Evolutionary conservation across 2,329 filamentous ascomycete genomes (phyloP), one percentile per base, ranked within the genome.

Genomic region (Alternaria sp.): DNA sequence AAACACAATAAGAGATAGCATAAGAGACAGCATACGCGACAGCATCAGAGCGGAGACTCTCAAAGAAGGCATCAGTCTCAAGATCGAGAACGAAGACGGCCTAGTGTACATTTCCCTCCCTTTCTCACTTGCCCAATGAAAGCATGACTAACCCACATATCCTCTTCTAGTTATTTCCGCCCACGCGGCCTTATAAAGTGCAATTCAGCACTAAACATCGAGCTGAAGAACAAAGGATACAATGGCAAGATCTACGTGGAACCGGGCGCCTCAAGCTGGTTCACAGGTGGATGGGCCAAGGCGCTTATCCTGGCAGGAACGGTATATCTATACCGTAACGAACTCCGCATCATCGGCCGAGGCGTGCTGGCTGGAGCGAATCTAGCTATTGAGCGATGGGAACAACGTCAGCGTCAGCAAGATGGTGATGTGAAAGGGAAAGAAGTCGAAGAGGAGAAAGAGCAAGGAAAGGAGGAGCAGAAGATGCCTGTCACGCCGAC

Each of bases 41-140:
- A 0, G 32, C n/a, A 40, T 40, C 0, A 40, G 36, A 1, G 36
- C 36, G 0, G 0, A 17, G 0, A 40, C 36, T 17, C 9, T 40
- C n/a, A 17, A 11, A 40, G 36, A 40, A 3, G 36, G 36, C n/a
- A 5, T 40, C 36, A 40, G 15, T 17, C 9, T 40, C n/a, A 40
- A 40, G 36, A 40, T 40, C 36, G 36, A 40, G n/a, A 40, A 40
- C 15, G 36, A 40, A 40, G n/a, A 40, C 36, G 36, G 36, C 5
- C 15, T 3, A 17, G 36, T 40, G 36, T 40, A 40, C 9, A 3
- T 40, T 17, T 0, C n/a, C 36, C 36, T 40, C 3, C 1, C 36
- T 11, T 1, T 1, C 36, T 40, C 36, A 40, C n/a, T 1, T 2
- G 6, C 8, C 32, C 0, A 17, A 10, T 17, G 0, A 9, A 4